These are phyloP conservation scores for Phaeosphaeriaceae sp. DNA, from an alignment of 2,329 filamentous ascomycete genomes.

Conservation along the genomic window DNA sequence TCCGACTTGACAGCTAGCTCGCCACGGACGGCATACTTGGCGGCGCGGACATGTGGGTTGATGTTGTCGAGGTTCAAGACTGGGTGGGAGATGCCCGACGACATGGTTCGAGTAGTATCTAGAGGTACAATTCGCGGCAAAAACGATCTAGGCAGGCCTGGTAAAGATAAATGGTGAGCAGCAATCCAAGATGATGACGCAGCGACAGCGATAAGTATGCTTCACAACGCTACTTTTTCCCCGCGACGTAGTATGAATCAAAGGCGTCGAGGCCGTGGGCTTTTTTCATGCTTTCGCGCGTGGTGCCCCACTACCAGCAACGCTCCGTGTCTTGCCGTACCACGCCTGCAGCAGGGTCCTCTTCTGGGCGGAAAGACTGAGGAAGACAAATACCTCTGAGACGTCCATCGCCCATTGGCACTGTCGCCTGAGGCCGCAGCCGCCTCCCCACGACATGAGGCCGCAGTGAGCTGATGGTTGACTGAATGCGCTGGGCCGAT, in stretches of 20 bases:
- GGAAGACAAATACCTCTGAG: slow-evolving; percentile 36
- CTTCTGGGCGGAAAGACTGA: slow-evolving; percentile 10
- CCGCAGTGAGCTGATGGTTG: slow-evolving; percentile 23
- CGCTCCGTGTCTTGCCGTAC: slow-evolving; percentile 20
- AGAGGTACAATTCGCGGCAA: slow-evolving; percentile 7
- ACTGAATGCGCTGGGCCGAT: slow-evolving; percentile 34
- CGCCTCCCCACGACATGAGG: slow-evolving; percentile 18
- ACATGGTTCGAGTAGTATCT: slow-evolving; percentile 47
- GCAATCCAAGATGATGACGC: slow-evolving; percentile 14
- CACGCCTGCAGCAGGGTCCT: slow-evolving; percentile 2
- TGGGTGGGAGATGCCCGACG: slow-evolving; percentile 43
- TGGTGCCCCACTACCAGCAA: slow-evolving; percentile 36
- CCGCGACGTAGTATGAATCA: slow-evolving; percentile 22
- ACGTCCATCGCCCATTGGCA: slow-evolving; percentile 19
- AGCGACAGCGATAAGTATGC: slow-evolving; percentile 11
- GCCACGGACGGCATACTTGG: slow-evolving; percentile 95
- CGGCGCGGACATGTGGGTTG: slow-evolving; percentile 85
- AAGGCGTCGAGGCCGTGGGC: slow-evolving; percentile 16
- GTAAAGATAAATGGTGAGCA: slow-evolving; percentile 17
- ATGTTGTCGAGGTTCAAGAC: slow-evolving; percentile 83
- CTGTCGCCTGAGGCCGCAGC: background rate
- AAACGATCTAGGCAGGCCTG: slow-evolving; percentile 13
- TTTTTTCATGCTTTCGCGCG: slow-evolving; percentile 34
- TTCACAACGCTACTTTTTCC: slow-evolving; percentile 13
- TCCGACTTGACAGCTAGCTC: slow-evolving; percentile 95